Base-by-base conservation (phyloP, 1,284 basidiomycete species). In the Puccinia sorghi region DNA sequence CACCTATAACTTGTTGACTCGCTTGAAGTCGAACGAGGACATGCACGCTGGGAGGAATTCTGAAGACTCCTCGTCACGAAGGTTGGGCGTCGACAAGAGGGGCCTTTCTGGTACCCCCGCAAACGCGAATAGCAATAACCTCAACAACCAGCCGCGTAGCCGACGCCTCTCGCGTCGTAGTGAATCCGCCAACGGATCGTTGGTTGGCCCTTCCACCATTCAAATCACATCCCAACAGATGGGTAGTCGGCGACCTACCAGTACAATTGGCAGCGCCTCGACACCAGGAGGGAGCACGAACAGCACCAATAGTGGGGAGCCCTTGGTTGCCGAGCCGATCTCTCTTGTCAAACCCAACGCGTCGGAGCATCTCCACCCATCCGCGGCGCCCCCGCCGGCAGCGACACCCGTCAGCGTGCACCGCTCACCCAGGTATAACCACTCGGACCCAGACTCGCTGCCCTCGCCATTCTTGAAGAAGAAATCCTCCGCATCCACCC, bases 391-490 rank as follows among this genome's bases (percentile, higher is more conserved):
- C 17, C 46, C 39, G 46, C 25, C 25, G 1, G 37, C 17, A 6
- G 48, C 61, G 11, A 41, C 57, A 5, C 59, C 72, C 8, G 7
- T 41, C 6, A 25, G 8, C 15, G 59, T 43, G 27, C 50, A 66
- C 25, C 74, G 74, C 41, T 76, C 74, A 41, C 74, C 75, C 11
- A n/a, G 67, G 22, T 71, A 70, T n/a, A 78, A 78, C 50, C 25
- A 76, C 56, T 78, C 64, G 5, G 75, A 78, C 48, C 75, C 75
- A 7, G 67, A 78, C 27, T 71, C 67, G 20, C 54, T 78, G 4
- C 75, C 75, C 15, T 78, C 75, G 12, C 75, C 75, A 20, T 71
- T 78, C 56, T 32, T 78, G 41, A 78, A 78, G 48, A 78, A 78
- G 54, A 70, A 63, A 54, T 61, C 75, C 7, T 78, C 75, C 8